Evolutionary conservation across 2,329 filamentous ascomycete species (phyloP), one percentile per base, ranked within the genome.

Genomic region (Corniculantispora saksenae): DNA sequence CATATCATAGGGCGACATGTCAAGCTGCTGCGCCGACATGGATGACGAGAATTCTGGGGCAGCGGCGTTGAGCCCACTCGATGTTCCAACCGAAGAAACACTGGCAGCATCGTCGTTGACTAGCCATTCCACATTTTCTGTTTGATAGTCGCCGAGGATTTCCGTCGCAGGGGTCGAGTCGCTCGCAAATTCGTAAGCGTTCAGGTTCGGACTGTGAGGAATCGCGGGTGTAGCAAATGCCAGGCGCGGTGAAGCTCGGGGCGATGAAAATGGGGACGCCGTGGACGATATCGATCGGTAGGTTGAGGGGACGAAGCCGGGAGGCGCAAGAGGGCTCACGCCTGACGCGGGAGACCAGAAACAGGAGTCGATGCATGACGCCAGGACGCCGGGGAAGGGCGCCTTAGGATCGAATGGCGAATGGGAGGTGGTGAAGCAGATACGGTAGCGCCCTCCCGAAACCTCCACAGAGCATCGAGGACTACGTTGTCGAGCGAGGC

Each of bases 1-100:
- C 87, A 99, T 98, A 75, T 99, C 95, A 78, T 97, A 97, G 0
- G 95, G 94, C 66, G 92, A 96, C 94, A 99, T 98, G 73, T 98
- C 94, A 64, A 88, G 87, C 73, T 91, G 91, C 74, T 90, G 86
- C 58, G 84, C 80, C 38, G 84, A 82, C 74, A 80, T 76, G 67
- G 79, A 81, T 1, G 85, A 60, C 7, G 58, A 84, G 71, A 87
- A 97, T 76, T 97, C 93, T 27, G 94, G 91, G 6, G 92, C 92
- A 17, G 90, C 90, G 51, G 89, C 90, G 72, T 93, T 94, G 66
- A 94, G 84, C 40, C 86, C 88, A 69, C 89, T 93, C 19, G 90
- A 83, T 12, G 86, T 87, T 43, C 87, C 84, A 9, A 89, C 91
- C 27, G 93, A 97, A 27, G 92, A 89, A 65, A 93, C 86, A 70